phyloP scores from a whole-genome alignment of 1,284 basidiomycete species.

The Veloboletus limbatus region DNA sequence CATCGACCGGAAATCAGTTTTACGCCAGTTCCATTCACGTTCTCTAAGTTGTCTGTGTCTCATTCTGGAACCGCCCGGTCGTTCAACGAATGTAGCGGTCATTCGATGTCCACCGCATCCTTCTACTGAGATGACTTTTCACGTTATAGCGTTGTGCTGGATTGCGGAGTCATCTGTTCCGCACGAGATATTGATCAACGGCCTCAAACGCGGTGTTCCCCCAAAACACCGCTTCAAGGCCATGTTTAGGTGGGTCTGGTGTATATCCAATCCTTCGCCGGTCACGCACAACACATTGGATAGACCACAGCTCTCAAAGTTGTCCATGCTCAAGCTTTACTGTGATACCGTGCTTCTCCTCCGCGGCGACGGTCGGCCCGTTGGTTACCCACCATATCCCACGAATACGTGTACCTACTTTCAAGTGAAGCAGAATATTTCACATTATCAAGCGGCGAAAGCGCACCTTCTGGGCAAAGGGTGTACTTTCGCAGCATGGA shows the following conservation, averaged over 20 bases:
- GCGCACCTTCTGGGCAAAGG: slow-evolving; percentile 38
- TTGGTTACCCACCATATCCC: slow-evolving; percentile 6
- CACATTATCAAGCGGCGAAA: slow-evolving; percentile 50
- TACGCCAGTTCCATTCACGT: slow-evolving; percentile 55
- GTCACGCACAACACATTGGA: slow-evolving; percentile 4
- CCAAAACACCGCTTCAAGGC: slow-evolving; percentile 61
- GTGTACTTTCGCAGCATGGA: slow-evolving; percentile 60
- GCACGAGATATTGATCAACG: slow-evolving; percentile 70
- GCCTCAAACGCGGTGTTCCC: slow-evolving; percentile 70
- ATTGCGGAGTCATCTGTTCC: slow-evolving; percentile 45
- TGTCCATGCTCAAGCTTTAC: slow-evolving; percentile 46
- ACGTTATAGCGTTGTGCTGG: slow-evolving; percentile 66
- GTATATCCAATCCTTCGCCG: neutral
- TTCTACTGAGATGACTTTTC: slow-evolving; percentile 5
- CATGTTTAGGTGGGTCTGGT: slow-evolving; percentile 54
- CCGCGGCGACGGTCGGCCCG: slow-evolving; percentile 3
- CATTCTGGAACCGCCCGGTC: slow-evolving; percentile 38
- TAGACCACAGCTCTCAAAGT: slow-evolving; percentile 52
- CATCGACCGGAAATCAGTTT: slow-evolving; percentile 54
- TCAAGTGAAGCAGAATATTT: slow-evolving; percentile 36
- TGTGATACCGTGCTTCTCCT: slow-evolving; percentile 23
- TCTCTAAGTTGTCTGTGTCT: slow-evolving; percentile 48
- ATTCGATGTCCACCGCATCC: slow-evolving; percentile 15
- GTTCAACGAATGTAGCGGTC: slow-evolving; percentile 60
- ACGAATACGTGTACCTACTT: slow-evolving; percentile 35